Percentiles rank a stretch among this genome's conserved stretches.
Conservation (phyloP, 2,329 filamentous ascomycete genomes). For the Huntiella moniliformis region DNA sequence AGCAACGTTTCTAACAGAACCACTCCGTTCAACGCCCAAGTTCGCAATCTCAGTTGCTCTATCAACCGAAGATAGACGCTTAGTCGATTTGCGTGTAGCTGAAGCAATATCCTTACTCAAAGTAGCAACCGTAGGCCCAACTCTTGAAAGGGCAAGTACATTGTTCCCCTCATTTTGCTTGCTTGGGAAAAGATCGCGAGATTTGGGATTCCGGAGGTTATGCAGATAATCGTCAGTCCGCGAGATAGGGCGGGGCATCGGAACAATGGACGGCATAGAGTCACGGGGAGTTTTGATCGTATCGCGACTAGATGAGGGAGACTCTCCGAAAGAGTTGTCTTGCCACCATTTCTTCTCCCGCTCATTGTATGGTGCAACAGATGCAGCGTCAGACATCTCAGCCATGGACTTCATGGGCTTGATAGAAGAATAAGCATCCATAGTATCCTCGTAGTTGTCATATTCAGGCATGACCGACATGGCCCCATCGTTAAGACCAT, state of each 20-base stretch:
- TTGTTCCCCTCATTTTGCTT: background rate
- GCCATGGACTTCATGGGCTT: conserved; percentile 6
- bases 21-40: conserved; percentile 16
- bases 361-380: background rate
- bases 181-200: background rate
- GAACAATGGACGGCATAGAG: too few relatives aligned
- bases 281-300: background rate
- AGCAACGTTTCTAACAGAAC: conserved; percentile 20
- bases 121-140: conserved; percentile 3
- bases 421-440: conserved; percentile 5
- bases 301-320: background rate
- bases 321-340: conserved; percentile 1
- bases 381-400: conserved; percentile 9
- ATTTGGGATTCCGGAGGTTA: conserved; percentile 2
- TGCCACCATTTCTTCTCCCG: conserved; percentile 7
- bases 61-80: conserved; percentile 5
- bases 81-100: conserved; percentile 2
- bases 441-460: conserved; percentile 1
- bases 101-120: conserved; percentile 9
- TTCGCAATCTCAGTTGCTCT: conserved; percentile 13
- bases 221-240: conserved; percentile 6
- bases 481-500: conserved; percentile 9
- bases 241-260: conserved; percentile 2
- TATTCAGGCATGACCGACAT: conserved; percentile 10
- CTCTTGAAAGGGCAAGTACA: conserved; percentile 2